Conservation (phyloP, 2,329 filamentous ascomycete species). For the Alternaria sp. region DNA sequence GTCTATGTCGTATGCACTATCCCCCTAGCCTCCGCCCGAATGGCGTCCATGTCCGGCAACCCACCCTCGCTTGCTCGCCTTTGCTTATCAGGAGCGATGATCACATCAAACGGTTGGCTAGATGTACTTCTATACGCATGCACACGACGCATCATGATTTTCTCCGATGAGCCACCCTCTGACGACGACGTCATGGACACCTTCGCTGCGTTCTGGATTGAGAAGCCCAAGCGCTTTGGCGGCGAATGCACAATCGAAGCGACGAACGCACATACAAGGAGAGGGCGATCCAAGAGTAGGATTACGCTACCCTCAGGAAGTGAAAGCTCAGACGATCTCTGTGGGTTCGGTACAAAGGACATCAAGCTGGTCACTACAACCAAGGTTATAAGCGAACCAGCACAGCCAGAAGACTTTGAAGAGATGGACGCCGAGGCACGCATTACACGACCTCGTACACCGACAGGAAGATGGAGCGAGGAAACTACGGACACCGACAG, state of each 20-base stretch:
- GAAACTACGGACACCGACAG: slow-evolving; percentile 22
- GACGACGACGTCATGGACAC: slow-evolving; percentile 45
- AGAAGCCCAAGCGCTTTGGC: slow-evolving; percentile 48
- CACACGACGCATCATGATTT: slow-evolving; percentile 62
- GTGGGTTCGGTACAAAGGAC: slow-evolving; percentile 26
- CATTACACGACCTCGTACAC: slow-evolving; percentile 33
- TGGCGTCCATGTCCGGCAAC: slow-evolving; percentile 65
- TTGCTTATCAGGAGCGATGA: slow-evolving; percentile 61
- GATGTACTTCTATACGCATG: slow-evolving; percentile 65
- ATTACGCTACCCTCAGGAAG: slow-evolving; percentile 23
- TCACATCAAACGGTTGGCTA: slow-evolving; percentile 65
- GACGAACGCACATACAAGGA: slow-evolving; percentile 2
- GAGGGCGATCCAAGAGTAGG: slow-evolving; percentile 18
- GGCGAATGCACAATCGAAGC: slow-evolving; percentile 55
- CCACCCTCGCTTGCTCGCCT: slow-evolving; percentile 54
- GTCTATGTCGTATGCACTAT: slow-evolving; percentile 74
- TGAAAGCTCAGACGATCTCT: slow-evolving; percentile 38
- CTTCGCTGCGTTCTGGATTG: slow-evolving; percentile 44
- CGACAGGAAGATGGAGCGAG: slow-evolving; percentile 42
- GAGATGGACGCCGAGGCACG: slow-evolving; percentile 38
- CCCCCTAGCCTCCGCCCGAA: slow-evolving; percentile 68
- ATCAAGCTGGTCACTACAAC: slow-evolving; percentile 47
- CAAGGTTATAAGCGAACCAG: slow-evolving; percentile 40
- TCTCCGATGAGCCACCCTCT: slow-evolving; percentile 55
- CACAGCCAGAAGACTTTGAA: slow-evolving; percentile 40